A percentile compares a stretch with the other conserved stretches of the same genome.
phyloP scores from a whole-genome alignment of 176 grass and related monocot species.

The Miscanthus lutarioriparius region DNA sequence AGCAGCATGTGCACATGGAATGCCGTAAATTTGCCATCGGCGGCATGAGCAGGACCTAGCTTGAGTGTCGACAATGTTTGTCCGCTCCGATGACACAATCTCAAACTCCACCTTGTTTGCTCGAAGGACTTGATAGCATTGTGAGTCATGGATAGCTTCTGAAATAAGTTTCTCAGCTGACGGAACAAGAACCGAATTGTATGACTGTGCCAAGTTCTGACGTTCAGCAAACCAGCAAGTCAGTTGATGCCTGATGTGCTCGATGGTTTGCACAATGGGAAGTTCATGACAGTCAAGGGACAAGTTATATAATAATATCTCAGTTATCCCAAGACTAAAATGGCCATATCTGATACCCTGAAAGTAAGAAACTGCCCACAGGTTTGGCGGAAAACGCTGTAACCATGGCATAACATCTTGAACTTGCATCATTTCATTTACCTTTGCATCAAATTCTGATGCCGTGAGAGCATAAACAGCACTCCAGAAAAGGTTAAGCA shows the following conservation, averaged over 20 bases:
- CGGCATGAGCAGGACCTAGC: slow-evolving; percentile 75
- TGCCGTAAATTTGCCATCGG: slow-evolving; percentile 93
- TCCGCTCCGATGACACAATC: slow-evolving; percentile 91
- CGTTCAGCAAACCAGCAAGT: slow-evolving; percentile 83
- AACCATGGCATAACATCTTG: slow-evolving; percentile 96
- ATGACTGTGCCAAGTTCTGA: slow-evolving; percentile 60
- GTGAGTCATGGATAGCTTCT: slow-evolving; percentile 77
- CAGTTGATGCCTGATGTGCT: slow-evolving; percentile 81
- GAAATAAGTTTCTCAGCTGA: slow-evolving; percentile 87
- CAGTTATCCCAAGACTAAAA: slow-evolving; percentile 81
- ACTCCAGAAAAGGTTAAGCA: slow-evolving; percentile 94
- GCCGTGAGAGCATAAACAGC: slow-evolving; percentile 84
- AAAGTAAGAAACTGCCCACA: slow-evolving; percentile 95
- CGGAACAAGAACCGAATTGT: slow-evolving; percentile 78
- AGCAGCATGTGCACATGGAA: slow-evolving; percentile 90
- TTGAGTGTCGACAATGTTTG: slow-evolving; percentile 96
- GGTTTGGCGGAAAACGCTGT: slow-evolving; percentile 73
- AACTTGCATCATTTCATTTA: slow-evolving; percentile 90
- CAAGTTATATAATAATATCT: slow-evolving; percentile 85
- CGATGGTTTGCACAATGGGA: slow-evolving; percentile 89
- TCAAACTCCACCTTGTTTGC: slow-evolving; percentile 99
- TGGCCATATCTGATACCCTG: slow-evolving; percentile 84
- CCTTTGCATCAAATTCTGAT: slow-evolving; percentile 79
- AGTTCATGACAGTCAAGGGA: slow-evolving; percentile 94
- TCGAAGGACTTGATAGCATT: slow-evolving; percentile 93